Evolutionary conservation across 371 early-diverging fungal genomes (phyloP).

Genomic region (Circinella minor): DNA sequence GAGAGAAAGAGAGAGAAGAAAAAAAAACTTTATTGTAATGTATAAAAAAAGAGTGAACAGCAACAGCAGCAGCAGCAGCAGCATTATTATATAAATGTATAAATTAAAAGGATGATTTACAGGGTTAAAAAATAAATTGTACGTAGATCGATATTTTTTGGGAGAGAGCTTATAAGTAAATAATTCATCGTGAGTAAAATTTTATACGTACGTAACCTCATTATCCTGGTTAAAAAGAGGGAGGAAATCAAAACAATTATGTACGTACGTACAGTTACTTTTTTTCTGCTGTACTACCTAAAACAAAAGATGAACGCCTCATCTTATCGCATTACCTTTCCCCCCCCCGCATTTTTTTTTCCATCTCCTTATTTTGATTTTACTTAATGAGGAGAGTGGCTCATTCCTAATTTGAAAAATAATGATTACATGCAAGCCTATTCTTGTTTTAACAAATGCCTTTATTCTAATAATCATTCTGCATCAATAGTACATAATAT

Average conservation of each 20-base stretch:
- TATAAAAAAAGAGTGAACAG: not conserved
- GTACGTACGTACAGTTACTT: not conserved
- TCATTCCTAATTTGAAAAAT: not conserved
- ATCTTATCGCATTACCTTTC: not conserved
- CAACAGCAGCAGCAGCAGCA: not conserved
- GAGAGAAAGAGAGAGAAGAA: too few relatives aligned
- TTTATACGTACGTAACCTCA: too few relatives aligned
- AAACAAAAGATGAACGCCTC: conserved; percentile 2
- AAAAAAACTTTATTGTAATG: too few relatives aligned
- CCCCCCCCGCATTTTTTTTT: too few relatives aligned
- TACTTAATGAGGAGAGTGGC: not conserved
- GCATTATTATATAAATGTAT: too few relatives aligned
- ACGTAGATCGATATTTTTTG: conserved; percentile 3
- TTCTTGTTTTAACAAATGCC: not conserved
- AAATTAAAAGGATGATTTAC: too few relatives aligned
- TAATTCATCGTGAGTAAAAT: too few relatives aligned
- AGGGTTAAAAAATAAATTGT: not conserved
- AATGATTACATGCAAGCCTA: not conserved
- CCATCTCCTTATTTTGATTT: too few relatives aligned
- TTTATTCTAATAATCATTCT: too few relatives aligned
- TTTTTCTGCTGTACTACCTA: not conserved
- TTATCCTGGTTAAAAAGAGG: not conserved
- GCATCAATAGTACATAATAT: too few relatives aligned
- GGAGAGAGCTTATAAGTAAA: too few relatives aligned
- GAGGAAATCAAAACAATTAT: not conserved